Evolutionary conservation across 768 basidiomycete genomes (phyloP), one percentile per base, ranked within the genome.

Genomic region (Dacryopinax primogenitus): DNA sequence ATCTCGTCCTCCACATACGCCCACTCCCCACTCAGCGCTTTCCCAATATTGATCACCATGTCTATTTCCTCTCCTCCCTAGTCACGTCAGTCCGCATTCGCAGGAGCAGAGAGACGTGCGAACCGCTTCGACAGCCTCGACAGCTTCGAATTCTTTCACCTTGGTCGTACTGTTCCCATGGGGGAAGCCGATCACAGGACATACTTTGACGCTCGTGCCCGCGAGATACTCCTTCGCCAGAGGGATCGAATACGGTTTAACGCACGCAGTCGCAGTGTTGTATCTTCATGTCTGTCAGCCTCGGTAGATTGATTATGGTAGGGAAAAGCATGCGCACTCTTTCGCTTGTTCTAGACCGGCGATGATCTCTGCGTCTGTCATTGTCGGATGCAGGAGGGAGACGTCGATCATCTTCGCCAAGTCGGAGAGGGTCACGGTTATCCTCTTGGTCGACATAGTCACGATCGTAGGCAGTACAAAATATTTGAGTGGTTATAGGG

Each of bases 41-140:
- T 70, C 12, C 69, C 69, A 15, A 68, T 45, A 45, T 70, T 70
- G 47, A 70, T 68, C 2, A 70, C 69, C 66, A 68, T 67, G 62
- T 70, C 69, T 26, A 70, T 67, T 64, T 70, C 69, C 36, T 37
- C 36, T 37, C 36, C 36, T 37, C 36, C 36, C 36, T 37, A 37
- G 11, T 18, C 9, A 9, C 36, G 36, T 18, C 9, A 9, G 11
- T 37, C 36, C 9, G 36, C 36, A 37, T 18, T 37, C 18, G 36
- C 18, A 37, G 11, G 36, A 37, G 36, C 36, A 37, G 36, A 9
- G 36, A 18, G 9, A 37, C 11, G 36, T 37, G 18, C 36, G 36
- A 4, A 36, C 64, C 30, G 36, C 35, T 28, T 39, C 35, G 2
- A 66, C 66, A 7, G 67, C 67, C 44, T 65, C 64, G 6, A 30